Evolutionary conservation across 1,284 basidiomycete species (phyloP).

Genomic region (Apiotrichum domesticum): DNA sequence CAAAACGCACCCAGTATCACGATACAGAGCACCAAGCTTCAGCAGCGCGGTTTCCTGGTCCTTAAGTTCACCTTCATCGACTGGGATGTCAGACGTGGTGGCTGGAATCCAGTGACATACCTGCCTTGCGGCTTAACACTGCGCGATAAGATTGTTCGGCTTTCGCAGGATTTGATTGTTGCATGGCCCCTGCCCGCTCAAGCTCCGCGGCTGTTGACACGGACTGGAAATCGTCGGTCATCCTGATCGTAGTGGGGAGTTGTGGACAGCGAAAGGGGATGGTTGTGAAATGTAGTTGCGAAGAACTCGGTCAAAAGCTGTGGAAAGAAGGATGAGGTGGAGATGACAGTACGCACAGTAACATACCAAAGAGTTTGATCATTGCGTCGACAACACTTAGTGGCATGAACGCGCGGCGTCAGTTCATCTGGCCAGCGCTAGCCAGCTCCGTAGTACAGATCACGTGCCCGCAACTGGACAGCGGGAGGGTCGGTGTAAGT

Average conservation of each 20-base stretch:
- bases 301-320: too few relatives aligned
- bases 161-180: constrained; percentile 29
- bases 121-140: constrained; percentile 32
- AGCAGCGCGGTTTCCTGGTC: constrained; percentile 83
- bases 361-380: too few relatives aligned
- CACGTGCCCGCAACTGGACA: too few relatives aligned
- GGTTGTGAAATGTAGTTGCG: too few relatives aligned
- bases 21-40: constrained; percentile 80
- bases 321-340: too few relatives aligned
- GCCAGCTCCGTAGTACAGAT: too few relatives aligned
- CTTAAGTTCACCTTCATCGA: constrained; percentile 58
- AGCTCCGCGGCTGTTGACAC: constrained; percentile 23
- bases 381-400: too few relatives aligned
- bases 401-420: too few relatives aligned
- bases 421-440: too few relatives aligned
- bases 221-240: constrained; percentile 20
- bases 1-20: constrained; percentile 67
- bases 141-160: constrained; percentile 37
- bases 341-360: too few relatives aligned
- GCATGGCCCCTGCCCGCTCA: constrained; percentile 26
- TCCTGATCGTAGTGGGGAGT: neutral
- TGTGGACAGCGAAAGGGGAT: neutral
- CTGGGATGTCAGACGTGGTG: constrained; percentile 19
- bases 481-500: too few relatives aligned
- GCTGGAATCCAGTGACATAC: constrained; percentile 12